Conservation (phyloP, 1,284 basidiomycete genomes). For the Cutaneotrichosporon dermatis region DNA sequence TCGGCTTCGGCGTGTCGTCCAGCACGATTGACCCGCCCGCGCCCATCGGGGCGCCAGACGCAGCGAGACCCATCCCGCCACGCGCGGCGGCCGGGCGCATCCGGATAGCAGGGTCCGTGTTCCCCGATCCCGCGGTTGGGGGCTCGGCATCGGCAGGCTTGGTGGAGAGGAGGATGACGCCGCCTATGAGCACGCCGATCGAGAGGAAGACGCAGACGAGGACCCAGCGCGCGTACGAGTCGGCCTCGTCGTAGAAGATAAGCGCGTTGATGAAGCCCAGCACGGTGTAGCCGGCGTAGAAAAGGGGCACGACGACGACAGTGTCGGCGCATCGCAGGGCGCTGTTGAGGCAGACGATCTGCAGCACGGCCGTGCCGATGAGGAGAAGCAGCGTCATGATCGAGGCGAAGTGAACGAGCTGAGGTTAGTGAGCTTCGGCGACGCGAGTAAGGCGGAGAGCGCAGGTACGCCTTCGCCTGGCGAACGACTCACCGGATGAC, state of each 20-base stretch:
- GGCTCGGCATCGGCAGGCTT: slow-evolving; percentile 30
- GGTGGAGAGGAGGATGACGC: slow-evolving; percentile 60
- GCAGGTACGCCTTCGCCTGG: too few species aligned
- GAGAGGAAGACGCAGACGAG: slow-evolving; percentile 80
- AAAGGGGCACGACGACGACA: slow-evolving; percentile 67
- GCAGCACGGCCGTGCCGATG: slow-evolving; percentile 70
- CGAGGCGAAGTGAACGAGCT: slow-evolving; percentile 70
- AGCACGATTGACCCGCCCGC: not conserved
- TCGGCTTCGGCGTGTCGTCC: slow-evolving; percentile 1
- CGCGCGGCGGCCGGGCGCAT: slow-evolving; percentile 21
- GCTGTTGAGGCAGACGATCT: slow-evolving; percentile 85
- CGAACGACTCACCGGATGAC: slow-evolving; percentile 38
- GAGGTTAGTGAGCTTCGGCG: not conserved
- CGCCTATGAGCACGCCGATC: slow-evolving; percentile 74
- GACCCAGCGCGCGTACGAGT: slow-evolving; percentile 76
- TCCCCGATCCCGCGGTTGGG: slow-evolving; percentile 12
- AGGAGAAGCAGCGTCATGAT: slow-evolving; percentile 80
- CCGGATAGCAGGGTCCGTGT: slow-evolving; percentile 23
- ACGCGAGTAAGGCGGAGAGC: not conserved
- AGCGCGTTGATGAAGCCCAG: slow-evolving; percentile 81
- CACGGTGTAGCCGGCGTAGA: slow-evolving; percentile 64
- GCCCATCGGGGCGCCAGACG: not conserved
- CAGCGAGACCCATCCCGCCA: not conserved
- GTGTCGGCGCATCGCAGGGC: slow-evolving; percentile 63
- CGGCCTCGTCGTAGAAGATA: slow-evolving; percentile 81